phyloP scores from a whole-genome alignment of 495 filamentous ascomycete genomes.

The Friedmanniomyces endolithicus region DNA sequence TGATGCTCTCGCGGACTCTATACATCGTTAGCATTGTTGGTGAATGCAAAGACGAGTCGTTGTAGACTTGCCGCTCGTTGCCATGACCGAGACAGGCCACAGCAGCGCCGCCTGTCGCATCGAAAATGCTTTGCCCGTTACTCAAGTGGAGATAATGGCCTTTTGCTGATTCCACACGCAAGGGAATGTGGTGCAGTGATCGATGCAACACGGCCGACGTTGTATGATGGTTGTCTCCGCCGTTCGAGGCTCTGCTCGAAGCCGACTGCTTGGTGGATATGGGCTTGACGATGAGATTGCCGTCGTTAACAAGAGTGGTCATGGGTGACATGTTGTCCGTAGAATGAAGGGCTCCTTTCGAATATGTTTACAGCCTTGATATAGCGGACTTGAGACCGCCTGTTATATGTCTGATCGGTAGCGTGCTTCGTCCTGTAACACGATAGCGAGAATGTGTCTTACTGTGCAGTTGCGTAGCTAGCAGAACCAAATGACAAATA shows the following conservation, averaged over 20 bases:
- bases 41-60: background rate
- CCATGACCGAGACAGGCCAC: slow-evolving; percentile 31
- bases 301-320: slow-evolving; percentile 8
- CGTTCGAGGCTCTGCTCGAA: background rate
- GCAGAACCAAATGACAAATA: background rate
- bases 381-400: no score
- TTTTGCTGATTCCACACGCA: slow-evolving; percentile 15
- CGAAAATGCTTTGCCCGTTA: slow-evolving; percentile 27
- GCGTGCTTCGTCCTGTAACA: no score
- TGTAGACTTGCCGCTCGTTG: slow-evolving; percentile 18
- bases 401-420: no score
- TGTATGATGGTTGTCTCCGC: background rate
- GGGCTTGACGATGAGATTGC: slow-evolving; percentile 2
- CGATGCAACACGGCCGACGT: slow-evolving; percentile 21
- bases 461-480: background rate
- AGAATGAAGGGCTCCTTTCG: background rate
- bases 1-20: slow-evolving; percentile 35
- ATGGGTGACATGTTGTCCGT: background rate
- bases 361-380: background rate
- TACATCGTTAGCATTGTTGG: background rate
- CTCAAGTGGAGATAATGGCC: slow-evolving; percentile 22
- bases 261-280: background rate
- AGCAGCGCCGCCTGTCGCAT: slow-evolving; percentile 32
- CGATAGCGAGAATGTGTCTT: background rate
- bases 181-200: slow-evolving; percentile 19